Evolutionary conservation across 2,329 filamentous ascomycete species (phyloP), one percentile per base, ranked within the genome.

Genomic region (Blumeria hordei): DNA sequence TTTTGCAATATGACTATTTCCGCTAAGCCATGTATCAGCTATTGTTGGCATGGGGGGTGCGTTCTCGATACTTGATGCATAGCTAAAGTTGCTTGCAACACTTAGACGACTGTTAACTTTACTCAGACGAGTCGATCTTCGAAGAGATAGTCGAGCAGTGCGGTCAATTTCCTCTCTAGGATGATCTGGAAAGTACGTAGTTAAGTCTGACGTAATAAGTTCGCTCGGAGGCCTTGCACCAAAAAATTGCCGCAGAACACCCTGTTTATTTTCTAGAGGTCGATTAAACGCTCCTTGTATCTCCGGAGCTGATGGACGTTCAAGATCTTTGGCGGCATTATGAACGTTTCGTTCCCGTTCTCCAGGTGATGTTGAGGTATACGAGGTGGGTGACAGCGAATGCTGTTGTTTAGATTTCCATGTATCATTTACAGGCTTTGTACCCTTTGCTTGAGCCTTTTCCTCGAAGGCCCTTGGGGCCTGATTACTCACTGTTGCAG

Each of bases 101-200:
- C 88, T 95, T 57, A 98, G 74, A 34, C 90, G 85, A 67, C 86
- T 94, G 60, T 93, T 90, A 60, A 93, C 86, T 66, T 86, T 85
- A 70, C 90, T 96, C 59, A 96, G 74, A 54, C 92, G 83, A 54
- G 85, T 86, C 43, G 90, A 96, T 61, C 92, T 78, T 61, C 90
- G 79, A 67, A 95, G 83, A 0, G 90, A 95, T 68, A 95, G 78
- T 52, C 92, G 84, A 59, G 94, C 88, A 0, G 92, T 96, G 62
- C 88, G 84, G 67, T 96, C 92, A 65, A 98, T 95, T 62, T 94
- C 87, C 65, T 94, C 88, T 55, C 86, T 81, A 53, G 88, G 81
- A 63, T 96, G 90, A 64, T 94, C 88, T 0, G 92, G 92, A 74
- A 98, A 98, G 72, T 96, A 98, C 0, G 88, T 94, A 1, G 87